Evolutionary conservation across 495 filamentous ascomycete species (phyloP), one percentile per base, ranked within the genome.

Genomic region (Annulohypoxylon stygium): DNA sequence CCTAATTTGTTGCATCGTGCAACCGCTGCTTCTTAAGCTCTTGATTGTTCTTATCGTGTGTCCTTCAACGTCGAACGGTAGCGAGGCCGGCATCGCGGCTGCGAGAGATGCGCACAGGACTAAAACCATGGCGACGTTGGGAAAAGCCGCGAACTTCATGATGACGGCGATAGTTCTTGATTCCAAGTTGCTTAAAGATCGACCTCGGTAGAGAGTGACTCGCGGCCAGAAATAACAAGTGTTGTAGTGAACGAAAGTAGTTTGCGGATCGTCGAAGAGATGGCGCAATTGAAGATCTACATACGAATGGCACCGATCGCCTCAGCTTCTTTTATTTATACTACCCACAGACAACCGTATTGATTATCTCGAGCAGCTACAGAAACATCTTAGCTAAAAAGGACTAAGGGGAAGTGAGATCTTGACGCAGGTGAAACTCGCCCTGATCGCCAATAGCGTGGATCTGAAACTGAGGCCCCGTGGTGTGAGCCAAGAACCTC

Each of bases 371-470:
- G 64, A 51, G 59, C 67, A 67, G 70, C 67, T 36, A 36, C 61
- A 45, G 59, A 70, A 67, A 75, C 67, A 64, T 57, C 51, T 47
- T 36, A 34, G 45, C 18, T 16, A 33, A 11, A 25, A 8, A 6
- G 25, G 16, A 16, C 1, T 41, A 67, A 51, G 61, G 65, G 66
- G 69, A 53, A 54, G 26, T 23, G 11, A 67, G 62, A 70, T 70
- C 67, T 63, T 75, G 72, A 75, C 45, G 72, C 72, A 75, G 50
- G 48, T 67, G 57, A 67, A 67, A 70, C 72, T 75, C 67, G 67
- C 43, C 10, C 68, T 59, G 34, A 14, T 30, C 45, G 48, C 51
- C 58, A 63, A 67, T 70, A 65, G 63, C 61, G 62, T 41, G 51
- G 30, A 71, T 61, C 63, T 75, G 67, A 70, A 75, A 75, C 67